Conservation (phyloP, 805 yeast species). For the Yarrowia keelungensis region DNA sequence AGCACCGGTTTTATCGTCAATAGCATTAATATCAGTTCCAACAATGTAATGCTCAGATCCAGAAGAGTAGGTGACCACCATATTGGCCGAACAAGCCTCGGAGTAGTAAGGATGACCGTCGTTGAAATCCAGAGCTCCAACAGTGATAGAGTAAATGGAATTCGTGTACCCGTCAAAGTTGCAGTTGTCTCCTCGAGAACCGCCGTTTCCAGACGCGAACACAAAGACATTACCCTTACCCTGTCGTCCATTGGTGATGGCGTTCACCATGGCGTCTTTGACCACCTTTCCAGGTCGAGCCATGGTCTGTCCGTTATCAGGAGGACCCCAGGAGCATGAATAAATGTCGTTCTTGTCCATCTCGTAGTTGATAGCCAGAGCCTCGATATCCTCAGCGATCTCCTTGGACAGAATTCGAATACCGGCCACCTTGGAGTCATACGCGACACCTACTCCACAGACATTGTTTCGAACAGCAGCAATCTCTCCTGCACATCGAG, state of each 20-base stretch:
- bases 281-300: slow-evolving; percentile 84
- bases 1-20: slow-evolving; percentile 4
- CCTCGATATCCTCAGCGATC: slow-evolving; percentile 87
- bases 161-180: slow-evolving; percentile 98
- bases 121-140: slow-evolving; percentile 87
- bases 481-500: slow-evolving; percentile 97
- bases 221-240: slow-evolving; percentile 88
- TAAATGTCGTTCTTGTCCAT: slow-evolving; percentile 88
- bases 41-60: slow-evolving; percentile 90
- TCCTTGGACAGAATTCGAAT: slow-evolving; percentile 84
- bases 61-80: slow-evolving; percentile 91
- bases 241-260: slow-evolving; percentile 79
- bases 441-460: slow-evolving; percentile 99
- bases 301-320: slow-evolving; percentile 87
- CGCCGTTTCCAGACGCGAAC: slow-evolving; percentile 97
- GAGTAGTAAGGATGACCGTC: slow-evolving; percentile 89
- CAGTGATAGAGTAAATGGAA: slow-evolving; percentile 91
- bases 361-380: slow-evolving; percentile 81
- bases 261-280: slow-evolving; percentile 81
- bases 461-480: slow-evolving; percentile 81
- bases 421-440: slow-evolving; percentile 83
- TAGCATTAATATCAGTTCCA: slow-evolving; percentile 76
- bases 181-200: slow-evolving; percentile 80
- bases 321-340: slow-evolving; percentile 98
- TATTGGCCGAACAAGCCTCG: slow-evolving; percentile 92